Evolutionary conservation across 225 moss, liverwort and hornwort genomes (phyloP).

Genomic region (Pseudoscleropodium purum): DNA sequence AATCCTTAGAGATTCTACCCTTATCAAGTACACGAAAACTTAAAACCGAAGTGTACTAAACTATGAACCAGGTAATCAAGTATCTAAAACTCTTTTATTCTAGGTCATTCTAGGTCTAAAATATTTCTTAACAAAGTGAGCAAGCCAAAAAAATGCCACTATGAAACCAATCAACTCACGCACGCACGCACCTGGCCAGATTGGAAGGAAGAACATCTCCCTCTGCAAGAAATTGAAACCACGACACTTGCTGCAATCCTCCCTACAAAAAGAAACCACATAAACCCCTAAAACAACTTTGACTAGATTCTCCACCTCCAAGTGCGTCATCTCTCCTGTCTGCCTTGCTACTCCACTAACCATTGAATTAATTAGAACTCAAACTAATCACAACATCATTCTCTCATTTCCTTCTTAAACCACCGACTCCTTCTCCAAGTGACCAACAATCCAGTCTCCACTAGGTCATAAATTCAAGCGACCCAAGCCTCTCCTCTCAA

Average conservation of each 20-base stretch:
- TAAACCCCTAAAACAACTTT: not conserved
- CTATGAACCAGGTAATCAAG: not conserved
- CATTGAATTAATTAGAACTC: not conserved
- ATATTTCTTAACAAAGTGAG: not conserved
- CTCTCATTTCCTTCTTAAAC: not conserved
- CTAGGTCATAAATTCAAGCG: not conserved
- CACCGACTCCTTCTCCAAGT: not conserved
- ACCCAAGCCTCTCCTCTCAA: not conserved
- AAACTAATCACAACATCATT: not conserved
- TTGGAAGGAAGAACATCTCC: slow-evolving; percentile 42
- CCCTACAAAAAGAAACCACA: slow-evolving; percentile 32
- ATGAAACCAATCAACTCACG: not conserved
- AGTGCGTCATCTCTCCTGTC: not conserved
- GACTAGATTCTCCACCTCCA: not conserved
- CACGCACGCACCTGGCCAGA: slow-evolving; percentile 9
- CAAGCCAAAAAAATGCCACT: not conserved
- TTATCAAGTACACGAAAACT: not conserved
- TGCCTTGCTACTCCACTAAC: not conserved
- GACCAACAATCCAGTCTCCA: not conserved
- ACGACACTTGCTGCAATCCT: slow-evolving; percentile 95
- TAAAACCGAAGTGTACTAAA: not conserved
- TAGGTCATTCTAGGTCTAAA: not conserved
- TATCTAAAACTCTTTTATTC: not conserved
- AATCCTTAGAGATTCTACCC: not conserved
- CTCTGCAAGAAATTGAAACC: slow-evolving; percentile 88